Conservation (phyloP, 257 asterid species). For the Linderniella brevidens region DNA sequence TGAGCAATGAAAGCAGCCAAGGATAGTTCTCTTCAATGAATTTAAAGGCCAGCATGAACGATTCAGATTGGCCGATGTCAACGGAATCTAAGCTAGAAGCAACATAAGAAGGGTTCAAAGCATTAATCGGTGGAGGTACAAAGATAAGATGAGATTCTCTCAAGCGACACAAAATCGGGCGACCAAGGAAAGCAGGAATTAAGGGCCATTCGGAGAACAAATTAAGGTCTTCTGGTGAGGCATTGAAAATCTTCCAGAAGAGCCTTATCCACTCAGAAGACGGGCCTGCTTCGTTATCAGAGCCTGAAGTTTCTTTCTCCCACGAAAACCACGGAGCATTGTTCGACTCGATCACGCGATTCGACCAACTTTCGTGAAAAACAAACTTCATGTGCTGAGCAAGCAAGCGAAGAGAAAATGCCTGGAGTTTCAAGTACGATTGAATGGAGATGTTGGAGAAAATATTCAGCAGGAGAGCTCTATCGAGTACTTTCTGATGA, state of each 20-base stretch:
- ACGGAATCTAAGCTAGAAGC: conserved; percentile 17
- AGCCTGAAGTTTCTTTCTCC: conserved; percentile 40
- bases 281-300: conserved; percentile 59
- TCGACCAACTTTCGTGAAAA: conserved; percentile 78
- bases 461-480: conserved; percentile 48
- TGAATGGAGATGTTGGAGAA: conserved; percentile 43
- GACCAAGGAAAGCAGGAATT: conserved; percentile 92
- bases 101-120: conserved; percentile 17
- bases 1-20: conserved; percentile 67
- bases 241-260: conserved; percentile 64
- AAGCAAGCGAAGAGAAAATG: conserved; percentile 58
- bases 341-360: conserved; percentile 43
- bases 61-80: conserved; percentile 26
- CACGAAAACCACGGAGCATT: conserved; percentile 93
- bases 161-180: conserved; percentile 81
- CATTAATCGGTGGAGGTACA: conserved; percentile 37
- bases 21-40: conserved; percentile 48
- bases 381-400: conserved; percentile 54
- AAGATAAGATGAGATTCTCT: conserved; percentile 69
- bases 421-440: conserved; percentile 47
- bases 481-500: conserved; percentile 76
- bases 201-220: conserved; percentile 95
- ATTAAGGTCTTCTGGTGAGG: conserved; percentile 51
- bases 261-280: conserved; percentile 80
- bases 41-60: conserved; percentile 31